Conservation (phyloP, 768 basidiomycete genomes). For the Rhizopogon salebrosus region DNA sequence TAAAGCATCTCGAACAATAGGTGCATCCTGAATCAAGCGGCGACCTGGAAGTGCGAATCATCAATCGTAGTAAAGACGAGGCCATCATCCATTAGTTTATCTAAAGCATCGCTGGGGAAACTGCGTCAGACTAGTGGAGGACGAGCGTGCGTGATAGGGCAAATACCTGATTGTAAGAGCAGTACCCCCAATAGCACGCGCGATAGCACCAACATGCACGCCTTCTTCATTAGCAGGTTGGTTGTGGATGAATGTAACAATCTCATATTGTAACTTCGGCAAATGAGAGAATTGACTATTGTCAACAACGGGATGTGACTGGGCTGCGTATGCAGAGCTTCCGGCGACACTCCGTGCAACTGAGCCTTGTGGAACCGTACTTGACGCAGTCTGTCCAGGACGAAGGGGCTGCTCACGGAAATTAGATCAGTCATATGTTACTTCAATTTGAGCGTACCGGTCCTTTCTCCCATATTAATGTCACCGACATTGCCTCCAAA, state of each 20-base stretch:
- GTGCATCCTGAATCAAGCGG: constrained; percentile 23
- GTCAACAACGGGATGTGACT: constrained; percentile 20
- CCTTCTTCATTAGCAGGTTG: constrained; percentile 55
- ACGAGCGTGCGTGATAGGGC: not conserved
- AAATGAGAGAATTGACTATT: constrained; percentile 51
- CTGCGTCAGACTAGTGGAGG: not conserved
- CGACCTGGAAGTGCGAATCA: constrained; percentile 71
- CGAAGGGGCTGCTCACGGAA: constrained; percentile 25
- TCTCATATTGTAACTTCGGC: constrained; percentile 53
- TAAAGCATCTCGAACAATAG: constrained; percentile 5
- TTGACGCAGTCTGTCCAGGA: constrained; percentile 23
- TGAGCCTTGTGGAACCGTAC: constrained; percentile 4
- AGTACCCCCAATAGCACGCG: constrained; percentile 54
- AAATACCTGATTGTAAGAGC: constrained; percentile 60
- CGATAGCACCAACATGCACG: constrained; percentile 67
- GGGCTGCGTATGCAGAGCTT: constrained; percentile 40
- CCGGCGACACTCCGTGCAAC: constrained; percentile 4
- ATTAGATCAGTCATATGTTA: not conserved
- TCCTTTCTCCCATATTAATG: constrained; percentile 61
- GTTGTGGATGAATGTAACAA: constrained; percentile 56
- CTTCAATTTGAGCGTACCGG: constrained; percentile 38
- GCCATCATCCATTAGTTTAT: constrained; percentile 76
- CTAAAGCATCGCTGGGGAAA: constrained; percentile 57
- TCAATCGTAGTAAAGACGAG: constrained; percentile 75
- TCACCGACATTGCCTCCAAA: constrained; percentile 68